These are phyloP conservation scores for Shiraia sp. DNA, from an alignment of 2,329 filamentous ascomycete genomes.

Conservation along the genomic window DNA sequence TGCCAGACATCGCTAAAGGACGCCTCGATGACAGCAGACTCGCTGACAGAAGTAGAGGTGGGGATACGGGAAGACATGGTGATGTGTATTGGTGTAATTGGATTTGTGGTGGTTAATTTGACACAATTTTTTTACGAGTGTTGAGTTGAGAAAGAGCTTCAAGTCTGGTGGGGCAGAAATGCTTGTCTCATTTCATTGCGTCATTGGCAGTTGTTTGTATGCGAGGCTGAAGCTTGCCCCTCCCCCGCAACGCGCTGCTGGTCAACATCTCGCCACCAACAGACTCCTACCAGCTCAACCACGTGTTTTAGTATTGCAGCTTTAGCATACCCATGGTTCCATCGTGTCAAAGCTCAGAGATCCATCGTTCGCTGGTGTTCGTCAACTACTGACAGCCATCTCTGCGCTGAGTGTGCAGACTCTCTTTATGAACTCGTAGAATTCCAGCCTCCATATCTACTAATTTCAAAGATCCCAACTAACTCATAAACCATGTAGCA, in stretches of 20 bases:
- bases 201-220: constrained; percentile 17
- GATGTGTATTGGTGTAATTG: constrained; percentile 10
- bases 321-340: too few relatives aligned
- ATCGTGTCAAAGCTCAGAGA: too few relatives aligned
- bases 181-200: constrained; percentile 15
- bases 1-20: constrained; percentile 71
- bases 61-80: constrained; percentile 55
- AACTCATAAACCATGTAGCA: too few relatives aligned
- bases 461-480: too few relatives aligned
- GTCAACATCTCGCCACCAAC: constrained; percentile 15
- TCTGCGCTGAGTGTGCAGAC: too few relatives aligned
- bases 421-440: too few relatives aligned
- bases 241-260: constrained; percentile 21
- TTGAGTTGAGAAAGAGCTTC: constrained; percentile 9
- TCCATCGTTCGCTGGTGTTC: too few relatives aligned
- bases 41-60: constrained; percentile 67
- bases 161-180: constrained; percentile 21
- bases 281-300: too few relatives aligned
- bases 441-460: too few relatives aligned
- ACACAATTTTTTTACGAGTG: neutral
- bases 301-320: too few relatives aligned
- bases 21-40: constrained; percentile 70
- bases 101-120: constrained; percentile 1
- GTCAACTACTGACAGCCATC: too few relatives aligned
- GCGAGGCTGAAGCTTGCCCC: constrained; percentile 28